These are phyloP conservation scores for Akanthomyces lecanii DNA, from an alignment of 2,329 filamentous ascomycete genomes.

Conservation along the genomic window DNA sequence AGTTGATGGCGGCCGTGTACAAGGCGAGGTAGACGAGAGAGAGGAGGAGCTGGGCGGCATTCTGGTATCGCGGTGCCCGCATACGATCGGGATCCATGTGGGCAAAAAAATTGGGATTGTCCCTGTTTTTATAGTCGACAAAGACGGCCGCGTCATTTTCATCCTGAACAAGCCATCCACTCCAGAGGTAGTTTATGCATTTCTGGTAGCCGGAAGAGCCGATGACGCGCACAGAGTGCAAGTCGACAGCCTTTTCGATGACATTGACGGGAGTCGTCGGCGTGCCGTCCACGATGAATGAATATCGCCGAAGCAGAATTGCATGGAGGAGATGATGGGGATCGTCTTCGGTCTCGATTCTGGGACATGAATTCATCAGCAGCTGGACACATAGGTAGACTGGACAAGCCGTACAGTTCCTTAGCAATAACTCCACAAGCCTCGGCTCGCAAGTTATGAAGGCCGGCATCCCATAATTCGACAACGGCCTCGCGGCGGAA, in stretches of 20 bases:
- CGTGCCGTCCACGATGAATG: slow-evolving; percentile 67
- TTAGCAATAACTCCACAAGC: slow-evolving; percentile 94
- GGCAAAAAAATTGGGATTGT: slow-evolving; percentile 68
- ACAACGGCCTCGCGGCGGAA: slow-evolving; percentile 73
- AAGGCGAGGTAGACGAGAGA: slow-evolving; percentile 78
- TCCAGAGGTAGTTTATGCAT: slow-evolving; percentile 89
- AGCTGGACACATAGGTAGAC: neutral
- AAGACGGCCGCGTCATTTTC: slow-evolving; percentile 88
- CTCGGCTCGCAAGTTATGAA: slow-evolving; percentile 72
- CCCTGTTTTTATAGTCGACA: slow-evolving; percentile 79
- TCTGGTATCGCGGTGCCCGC: slow-evolving; percentile 89
- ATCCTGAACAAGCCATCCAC: slow-evolving; percentile 94
- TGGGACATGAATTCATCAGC: slow-evolving; percentile 28
- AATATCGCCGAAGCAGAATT: slow-evolving; percentile 83
- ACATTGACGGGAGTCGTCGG: slow-evolving; percentile 77
- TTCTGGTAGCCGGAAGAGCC: slow-evolving; percentile 93
- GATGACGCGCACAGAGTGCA: slow-evolving; percentile 85
- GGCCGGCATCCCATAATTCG: slow-evolving; percentile 89
- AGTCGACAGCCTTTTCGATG: slow-evolving; percentile 87
- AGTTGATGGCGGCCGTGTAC: slow-evolving; percentile 90
- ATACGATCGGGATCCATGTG: slow-evolving; percentile 95
- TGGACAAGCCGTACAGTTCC: slow-evolving; percentile 45
- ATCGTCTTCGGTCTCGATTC: slow-evolving; percentile 83
- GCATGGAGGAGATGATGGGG: slow-evolving; percentile 72
- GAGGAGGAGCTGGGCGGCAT: slow-evolving; percentile 78